Evolutionary conservation across 2,329 filamentous ascomycete species (phyloP).

Genomic region (Pyricularia pennisetigena): DNA sequence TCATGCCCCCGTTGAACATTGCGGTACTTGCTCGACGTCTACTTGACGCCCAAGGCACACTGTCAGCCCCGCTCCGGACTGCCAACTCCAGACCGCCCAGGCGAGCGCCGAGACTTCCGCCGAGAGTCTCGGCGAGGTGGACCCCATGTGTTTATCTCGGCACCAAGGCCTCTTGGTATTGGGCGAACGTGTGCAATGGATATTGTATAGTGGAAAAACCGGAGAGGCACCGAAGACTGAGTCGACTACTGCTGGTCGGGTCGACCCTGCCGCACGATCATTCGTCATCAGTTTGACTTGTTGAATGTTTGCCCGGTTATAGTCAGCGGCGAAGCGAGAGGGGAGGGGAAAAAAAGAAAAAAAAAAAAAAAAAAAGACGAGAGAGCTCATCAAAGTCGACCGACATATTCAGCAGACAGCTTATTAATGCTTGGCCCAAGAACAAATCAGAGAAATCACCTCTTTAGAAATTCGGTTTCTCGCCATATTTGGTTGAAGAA

Average conservation of each 20-base stretch:
- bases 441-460: too few relatives aligned
- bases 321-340: too few relatives aligned
- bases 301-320: too few relatives aligned
- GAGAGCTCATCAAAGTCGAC: too few relatives aligned
- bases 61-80: background rate
- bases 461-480: too few relatives aligned
- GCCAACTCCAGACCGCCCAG: background rate
- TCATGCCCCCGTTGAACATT: too few relatives aligned
- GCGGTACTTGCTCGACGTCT: background rate
- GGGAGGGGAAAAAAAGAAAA: too few relatives aligned
- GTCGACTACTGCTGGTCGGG: background rate
- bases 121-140: background rate
- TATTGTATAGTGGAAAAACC: background rate
- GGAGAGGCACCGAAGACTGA: background rate
- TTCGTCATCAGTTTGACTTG: background rate
- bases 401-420: too few relatives aligned
- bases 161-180: background rate
- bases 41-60: background rate
- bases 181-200: background rate
- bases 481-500: too few relatives aligned
- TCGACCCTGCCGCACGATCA: background rate
- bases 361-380: too few relatives aligned
- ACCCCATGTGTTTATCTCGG: background rate
- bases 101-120: background rate
- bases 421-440: too few relatives aligned